A percentile compares a stretch with the other conserved stretches of the same genome.
Conservation (phyloP, 2,329 filamentous ascomycete species). For the Cercospora sp. region DNA sequence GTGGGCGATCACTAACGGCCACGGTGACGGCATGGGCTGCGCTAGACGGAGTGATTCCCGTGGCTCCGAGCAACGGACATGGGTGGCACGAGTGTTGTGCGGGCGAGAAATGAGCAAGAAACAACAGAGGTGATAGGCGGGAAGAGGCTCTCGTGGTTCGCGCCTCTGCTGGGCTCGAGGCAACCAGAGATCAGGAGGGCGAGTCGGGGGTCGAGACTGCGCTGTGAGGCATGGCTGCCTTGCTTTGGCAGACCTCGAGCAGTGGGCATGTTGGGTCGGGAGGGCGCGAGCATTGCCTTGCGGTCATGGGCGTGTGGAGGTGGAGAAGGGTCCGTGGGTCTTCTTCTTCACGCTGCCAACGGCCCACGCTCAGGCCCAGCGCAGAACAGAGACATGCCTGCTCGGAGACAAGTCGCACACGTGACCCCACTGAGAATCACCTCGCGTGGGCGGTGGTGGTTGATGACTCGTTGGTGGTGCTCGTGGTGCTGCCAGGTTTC, state of each 20-base stretch:
- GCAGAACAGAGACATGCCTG: neutral
- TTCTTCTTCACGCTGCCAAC: neutral
- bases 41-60: conserved; percentile 3
- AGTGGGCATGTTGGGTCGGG: neutral
- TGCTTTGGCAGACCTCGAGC: neutral
- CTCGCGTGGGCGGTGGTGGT: neutral
- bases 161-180: neutral
- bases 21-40: neutral
- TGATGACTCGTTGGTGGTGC: neutral
- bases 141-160: neutral
- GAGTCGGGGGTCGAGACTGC: neutral
- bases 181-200: neutral
- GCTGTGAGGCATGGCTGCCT: neutral
- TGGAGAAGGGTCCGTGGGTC: neutral
- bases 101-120: conserved; percentile 5
- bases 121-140: neutral
- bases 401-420: neutral
- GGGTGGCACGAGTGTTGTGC: neutral
- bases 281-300: conserved; percentile 6
- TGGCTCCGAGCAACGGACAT: conserved; percentile 3
- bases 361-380: neutral
- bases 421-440: neutral
- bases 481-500: neutral
- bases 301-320: neutral
- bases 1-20: neutral